Conservation (phyloP, 2,329 filamentous ascomycete genomes). For the Proliferodiscus dingleyae region DNA sequence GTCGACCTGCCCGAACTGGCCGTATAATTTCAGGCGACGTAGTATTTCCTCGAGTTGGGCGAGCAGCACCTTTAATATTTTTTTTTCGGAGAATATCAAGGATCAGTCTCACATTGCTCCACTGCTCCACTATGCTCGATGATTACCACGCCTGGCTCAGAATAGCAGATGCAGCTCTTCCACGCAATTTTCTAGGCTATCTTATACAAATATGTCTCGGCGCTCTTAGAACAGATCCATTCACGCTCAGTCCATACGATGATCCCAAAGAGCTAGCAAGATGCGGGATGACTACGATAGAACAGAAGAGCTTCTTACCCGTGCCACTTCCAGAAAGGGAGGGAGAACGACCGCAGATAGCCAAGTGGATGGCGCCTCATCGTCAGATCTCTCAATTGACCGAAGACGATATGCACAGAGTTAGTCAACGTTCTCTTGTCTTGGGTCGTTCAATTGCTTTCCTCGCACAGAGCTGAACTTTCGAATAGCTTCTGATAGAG, state of each 20-base stretch:
- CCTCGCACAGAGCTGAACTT: background rate
- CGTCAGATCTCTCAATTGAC: constrained; percentile 17
- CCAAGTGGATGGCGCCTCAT: constrained; percentile 22
- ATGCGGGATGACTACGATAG: constrained; percentile 16
- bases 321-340: constrained; percentile 16
- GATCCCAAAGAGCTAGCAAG: constrained; percentile 21
- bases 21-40: too few relatives aligned
- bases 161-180: constrained; percentile 22
- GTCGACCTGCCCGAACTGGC: too few relatives aligned
- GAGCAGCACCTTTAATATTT: too few relatives aligned
- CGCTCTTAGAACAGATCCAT: constrained; percentile 19
- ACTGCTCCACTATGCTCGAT: too few relatives aligned
- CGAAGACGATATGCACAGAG: constrained; percentile 19
- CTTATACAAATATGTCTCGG: constrained; percentile 18
- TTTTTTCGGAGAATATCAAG: too few relatives aligned
- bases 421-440: background rate
- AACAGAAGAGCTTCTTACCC: constrained; percentile 12
- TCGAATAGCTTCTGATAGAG: constrained; percentile 11
- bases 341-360: constrained; percentile 17
- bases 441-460: background rate
- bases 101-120: too few relatives aligned
- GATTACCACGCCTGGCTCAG: constrained; percentile 23
- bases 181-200: constrained; percentile 23
- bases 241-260: constrained; percentile 16
- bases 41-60: too few relatives aligned